These are phyloP conservation scores for Mucor irregularis DNA, from an alignment of 371 early-diverging fungal genomes.

Conservation along the genomic window DNA sequence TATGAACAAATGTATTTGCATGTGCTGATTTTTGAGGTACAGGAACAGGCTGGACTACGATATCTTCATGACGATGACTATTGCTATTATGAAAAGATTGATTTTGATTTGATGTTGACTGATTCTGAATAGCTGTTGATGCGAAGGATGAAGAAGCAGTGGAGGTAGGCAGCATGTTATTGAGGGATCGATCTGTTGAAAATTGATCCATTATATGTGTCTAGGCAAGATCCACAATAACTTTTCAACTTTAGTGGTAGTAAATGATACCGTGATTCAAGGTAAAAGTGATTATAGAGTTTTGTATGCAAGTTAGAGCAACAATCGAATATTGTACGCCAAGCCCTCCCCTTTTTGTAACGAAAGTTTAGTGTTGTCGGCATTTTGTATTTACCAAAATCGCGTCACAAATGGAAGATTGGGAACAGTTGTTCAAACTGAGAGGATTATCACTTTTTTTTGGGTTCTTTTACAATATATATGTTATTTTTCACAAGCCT, in stretches of 20 bases:
- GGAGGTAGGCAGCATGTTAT: not conserved
- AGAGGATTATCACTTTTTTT: not conserved
- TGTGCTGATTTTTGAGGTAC: slow-evolving; percentile 18
- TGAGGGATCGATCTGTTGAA: slow-evolving; percentile 5
- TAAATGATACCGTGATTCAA: too few species aligned
- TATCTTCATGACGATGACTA: not conserved
- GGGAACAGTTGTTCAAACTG: slow-evolving; percentile 13
- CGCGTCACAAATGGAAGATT: slow-evolving; percentile 19
- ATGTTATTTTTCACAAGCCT: too few species aligned
- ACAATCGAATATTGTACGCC: too few species aligned
- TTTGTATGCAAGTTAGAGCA: too few species aligned
- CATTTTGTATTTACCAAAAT: slow-evolving; percentile 1
- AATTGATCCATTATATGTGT: slow-evolving; percentile 2
- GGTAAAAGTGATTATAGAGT: too few species aligned
- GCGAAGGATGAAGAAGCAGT: not conserved
- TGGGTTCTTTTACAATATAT: too few species aligned
- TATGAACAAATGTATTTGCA: slow-evolving; percentile 47
- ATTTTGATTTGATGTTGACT: not conserved
- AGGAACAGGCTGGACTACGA: not conserved
- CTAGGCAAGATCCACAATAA: not conserved
- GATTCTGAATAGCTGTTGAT: not conserved
- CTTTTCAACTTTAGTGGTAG: not conserved
- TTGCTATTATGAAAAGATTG: too few species aligned
- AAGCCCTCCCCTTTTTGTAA: not conserved
- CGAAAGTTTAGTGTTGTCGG: not conserved